Percentiles rank a stretch among this genome's conserved stretches.
These are phyloP conservation scores for Suillus lakei DNA, from an alignment of 768 basidiomycete genomes.

Conservation along the genomic window DNA sequence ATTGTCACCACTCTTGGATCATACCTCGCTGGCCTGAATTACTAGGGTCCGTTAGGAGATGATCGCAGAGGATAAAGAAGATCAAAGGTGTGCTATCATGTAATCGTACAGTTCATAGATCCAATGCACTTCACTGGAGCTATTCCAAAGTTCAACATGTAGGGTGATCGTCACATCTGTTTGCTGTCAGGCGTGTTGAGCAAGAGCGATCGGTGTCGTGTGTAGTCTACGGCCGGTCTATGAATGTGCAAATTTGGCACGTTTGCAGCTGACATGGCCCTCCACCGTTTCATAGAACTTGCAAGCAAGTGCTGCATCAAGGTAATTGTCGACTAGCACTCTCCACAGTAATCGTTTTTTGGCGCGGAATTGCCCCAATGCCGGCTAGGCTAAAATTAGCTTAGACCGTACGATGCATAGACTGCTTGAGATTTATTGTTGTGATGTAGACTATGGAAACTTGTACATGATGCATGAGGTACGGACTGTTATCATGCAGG, in stretches of 20 bases:
- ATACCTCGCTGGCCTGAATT: constrained; percentile 67
- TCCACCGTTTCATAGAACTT: neutral
- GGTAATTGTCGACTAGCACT: neutral
- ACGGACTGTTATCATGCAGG: neutral
- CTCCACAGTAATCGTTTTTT: neutral
- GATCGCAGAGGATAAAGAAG: constrained; percentile 10
- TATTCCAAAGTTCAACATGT: neutral
- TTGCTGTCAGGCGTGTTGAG: neutral
- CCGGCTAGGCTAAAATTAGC: neutral
- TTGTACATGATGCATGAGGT: no score
- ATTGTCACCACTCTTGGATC: constrained; percentile 76
- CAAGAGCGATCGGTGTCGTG: neutral
- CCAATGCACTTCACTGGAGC: neutral
- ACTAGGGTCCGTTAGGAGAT: constrained; percentile 41
- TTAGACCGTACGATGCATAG: neutral
- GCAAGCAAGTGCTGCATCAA: neutral
- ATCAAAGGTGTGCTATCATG: constrained; percentile 9
- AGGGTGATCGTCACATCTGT: neutral
- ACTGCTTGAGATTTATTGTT: no score
- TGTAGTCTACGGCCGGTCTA: neutral
- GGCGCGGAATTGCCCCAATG: neutral
- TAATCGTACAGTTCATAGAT: constrained; percentile 1
- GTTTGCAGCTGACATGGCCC: neutral
- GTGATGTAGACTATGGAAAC: neutral
- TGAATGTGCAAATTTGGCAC: neutral